phyloP scores from a whole-genome alignment of 2,329 filamentous ascomycete genomes.

The Fusarium palustre region DNA sequence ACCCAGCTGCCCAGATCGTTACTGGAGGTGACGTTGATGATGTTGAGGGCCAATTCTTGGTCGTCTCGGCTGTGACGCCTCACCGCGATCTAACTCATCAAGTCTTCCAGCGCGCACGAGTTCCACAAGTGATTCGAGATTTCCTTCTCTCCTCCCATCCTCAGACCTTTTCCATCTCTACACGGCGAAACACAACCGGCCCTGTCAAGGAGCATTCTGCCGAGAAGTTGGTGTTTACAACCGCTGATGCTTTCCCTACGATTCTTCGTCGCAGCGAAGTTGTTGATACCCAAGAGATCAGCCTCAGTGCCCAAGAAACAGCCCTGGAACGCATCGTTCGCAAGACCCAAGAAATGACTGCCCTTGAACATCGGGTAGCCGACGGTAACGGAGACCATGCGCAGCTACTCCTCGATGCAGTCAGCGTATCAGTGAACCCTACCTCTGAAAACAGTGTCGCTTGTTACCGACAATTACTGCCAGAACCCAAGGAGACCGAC shows the following conservation, averaged over 20 bases:
- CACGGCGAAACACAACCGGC: conserved; percentile 75
- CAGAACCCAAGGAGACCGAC: conserved; percentile 60
- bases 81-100: conserved; percentile 85
- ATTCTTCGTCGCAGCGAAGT: conserved; percentile 91
- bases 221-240: conserved; percentile 87
- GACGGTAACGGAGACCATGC: conserved; percentile 79
- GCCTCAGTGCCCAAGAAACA: conserved; percentile 82
- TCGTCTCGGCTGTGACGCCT: conserved; percentile 82
- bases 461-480: conserved; percentile 80
- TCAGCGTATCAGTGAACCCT: conserved; percentile 81
- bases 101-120: conserved; percentile 88
- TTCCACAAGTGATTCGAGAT: conserved; percentile 85
- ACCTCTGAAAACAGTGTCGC: conserved; percentile 81
- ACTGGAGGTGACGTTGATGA: conserved; percentile 77
- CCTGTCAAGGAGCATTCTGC: conserved; percentile 79
- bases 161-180: conserved; percentile 81
- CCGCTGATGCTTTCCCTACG: conserved; percentile 88
- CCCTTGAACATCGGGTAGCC: conserved; percentile 78
- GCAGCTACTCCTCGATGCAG: conserved; percentile 77
- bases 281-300: conserved; percentile 72
- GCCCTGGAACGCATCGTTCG: conserved; percentile 89
- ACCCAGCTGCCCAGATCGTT: conserved; percentile 86
- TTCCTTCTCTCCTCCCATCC: conserved; percentile 84
- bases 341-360: conserved; percentile 86
- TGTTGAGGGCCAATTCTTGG: conserved; percentile 89